Base-by-base conservation (phyloP, 129 eudicot genomes). In the Deinandra increscens region DNA sequence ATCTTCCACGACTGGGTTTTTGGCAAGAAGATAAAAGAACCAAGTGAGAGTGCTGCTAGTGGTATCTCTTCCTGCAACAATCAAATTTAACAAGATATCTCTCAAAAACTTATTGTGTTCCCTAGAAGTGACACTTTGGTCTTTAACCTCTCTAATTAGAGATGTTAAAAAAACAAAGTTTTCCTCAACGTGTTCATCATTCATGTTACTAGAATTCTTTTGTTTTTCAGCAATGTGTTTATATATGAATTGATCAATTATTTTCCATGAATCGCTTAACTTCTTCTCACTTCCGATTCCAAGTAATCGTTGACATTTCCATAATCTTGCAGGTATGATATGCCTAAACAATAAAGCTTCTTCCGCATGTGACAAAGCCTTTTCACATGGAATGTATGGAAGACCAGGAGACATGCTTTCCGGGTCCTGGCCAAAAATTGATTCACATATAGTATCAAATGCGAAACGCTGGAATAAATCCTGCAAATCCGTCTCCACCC, bases 401-500 rank as follows among this genome's bases (percentile, higher is more conserved):
- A 76, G 31, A 14, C 39, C 80, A 12, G 22, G 15, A 36, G 74
- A 48, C 2, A 83, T 69, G 3, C 74, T 50, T 14, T 50, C 49
- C 0, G 66, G 68, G 37, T 83, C 82, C 14, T 61, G 45, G 10
- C 81, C 82, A 0, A 81, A 45, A 10, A 78, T 55, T 68, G 68
- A 13, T 33, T 62, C 42, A 50, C 74, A 76, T 22, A 74, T 72
- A 0, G 70, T 26, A 22, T 83, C 87, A 39, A 79, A 62, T 59
- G 38, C 53, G 15, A 64, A 69, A 69, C 87, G 75, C 14, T 64
- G 73, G 17, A 83, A 79, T 63, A 79, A 2, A 36, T 51, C 74
- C 37, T 83, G 87, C 82, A 83, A 76, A 65, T 83, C 84, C n/a
- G 76, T 50, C 17, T 37, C 67, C 3, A 36, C 42, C 23, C 77